Evolutionary conservation across 768 basidiomycete genomes (phyloP).

Genomic region (Cystobasidium onofrii): DNA sequence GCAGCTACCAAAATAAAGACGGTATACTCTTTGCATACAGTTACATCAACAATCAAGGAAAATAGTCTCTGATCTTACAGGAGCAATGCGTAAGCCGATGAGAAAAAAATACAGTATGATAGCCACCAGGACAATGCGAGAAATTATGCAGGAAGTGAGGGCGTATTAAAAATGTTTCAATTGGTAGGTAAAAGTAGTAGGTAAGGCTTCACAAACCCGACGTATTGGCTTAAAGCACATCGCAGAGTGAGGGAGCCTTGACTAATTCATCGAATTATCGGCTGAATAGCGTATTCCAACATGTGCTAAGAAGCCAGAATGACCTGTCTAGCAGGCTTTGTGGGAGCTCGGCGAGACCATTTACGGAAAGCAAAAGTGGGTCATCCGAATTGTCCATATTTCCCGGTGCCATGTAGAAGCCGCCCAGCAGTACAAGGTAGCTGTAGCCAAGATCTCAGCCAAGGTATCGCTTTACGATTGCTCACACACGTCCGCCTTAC

Average conservation of each 20-base stretch:
- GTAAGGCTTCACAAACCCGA: background rate
- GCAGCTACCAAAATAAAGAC: no score
- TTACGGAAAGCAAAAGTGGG: constrained; percentile 4
- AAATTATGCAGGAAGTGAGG: background rate
- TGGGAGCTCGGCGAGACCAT: background rate
- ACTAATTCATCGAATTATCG: background rate
- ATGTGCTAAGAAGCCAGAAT: background rate
- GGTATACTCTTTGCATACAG: no score
- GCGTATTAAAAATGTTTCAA: no score
- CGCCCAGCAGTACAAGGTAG: constrained; percentile 80
- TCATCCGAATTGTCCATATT: constrained; percentile 22
- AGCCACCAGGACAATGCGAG: background rate
- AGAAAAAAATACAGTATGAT: background rate
- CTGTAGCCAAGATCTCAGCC: no score
- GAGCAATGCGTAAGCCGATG: no score
- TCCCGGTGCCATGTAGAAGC: constrained; percentile 68
- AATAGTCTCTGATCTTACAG: no score
- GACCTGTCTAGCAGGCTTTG: background rate
- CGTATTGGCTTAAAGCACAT: no score
- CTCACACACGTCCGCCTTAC: no score
- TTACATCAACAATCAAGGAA: no score
- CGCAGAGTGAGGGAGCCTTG: no score
- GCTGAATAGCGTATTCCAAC: constrained; percentile 14
- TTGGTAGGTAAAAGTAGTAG: no score
- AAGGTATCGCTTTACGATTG: no score